Evolutionary conservation across 139 green algal species (phyloP), one percentile per base, ranked within the genome.

Genomic region (Deuterostichococcus epilithicus): DNA sequence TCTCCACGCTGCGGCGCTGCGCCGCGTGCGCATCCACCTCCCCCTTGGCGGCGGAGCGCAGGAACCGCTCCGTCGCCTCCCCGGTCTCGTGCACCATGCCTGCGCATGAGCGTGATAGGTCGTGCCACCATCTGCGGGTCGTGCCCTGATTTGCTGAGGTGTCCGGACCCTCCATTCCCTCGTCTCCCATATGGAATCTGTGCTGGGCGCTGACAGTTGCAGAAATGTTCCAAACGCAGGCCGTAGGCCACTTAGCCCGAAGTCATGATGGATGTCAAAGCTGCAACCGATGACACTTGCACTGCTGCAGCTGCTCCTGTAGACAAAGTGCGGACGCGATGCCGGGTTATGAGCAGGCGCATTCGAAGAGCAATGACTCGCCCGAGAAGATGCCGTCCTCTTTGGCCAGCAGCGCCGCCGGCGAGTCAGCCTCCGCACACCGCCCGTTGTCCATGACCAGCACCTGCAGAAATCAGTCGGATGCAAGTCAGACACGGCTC

Each of bases 381-480:
- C 79, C 67, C 44, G 80, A 74, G 65, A 86, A 81, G 5, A 81
- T 63, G 58, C 77, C 68, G n/a, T 75, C 75, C 6, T 77, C 39
- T 39, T 85, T 75, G 25, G 69, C 71, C 22, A 92, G 78, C 37
- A 92, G 82, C n/a, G 58, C 36, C 0, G 70, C 63, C 0, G 79
- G 79, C 37, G 30, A 32, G n/a, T 75, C 79, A 18, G 79, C 85
- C 75, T 93, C 88, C 5, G 71, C 80, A 22, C 87, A 74, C 37
- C 80, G 30, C 6, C 88, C 88, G 33, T 80, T 73, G 45, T 86
- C 77, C 70, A 92, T 83, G 30, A 92, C 76, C 60, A 90, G 68
- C 30, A 93, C 81, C 39, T 63, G 52, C 52, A 63, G 52, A 8
- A 52, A 8, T 23, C 42, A 13, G 42, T 52, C 42, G 42, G 8